Conservation (phyloP, 164 flowering plant genomes). For the Chimonanthus salicifolius region DNA sequence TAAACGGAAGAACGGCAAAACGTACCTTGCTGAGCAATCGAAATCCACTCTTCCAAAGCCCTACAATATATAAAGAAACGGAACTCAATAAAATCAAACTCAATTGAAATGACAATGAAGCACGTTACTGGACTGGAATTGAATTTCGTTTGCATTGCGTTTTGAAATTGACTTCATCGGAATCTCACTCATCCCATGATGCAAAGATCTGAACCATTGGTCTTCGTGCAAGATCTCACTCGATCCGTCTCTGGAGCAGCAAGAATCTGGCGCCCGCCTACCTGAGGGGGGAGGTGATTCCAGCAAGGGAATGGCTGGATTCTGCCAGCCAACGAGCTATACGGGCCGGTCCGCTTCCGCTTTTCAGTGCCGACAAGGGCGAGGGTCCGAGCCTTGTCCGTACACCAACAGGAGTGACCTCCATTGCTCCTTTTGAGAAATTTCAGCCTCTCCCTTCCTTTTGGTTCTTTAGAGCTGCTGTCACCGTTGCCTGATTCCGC, state of each 20-base stretch:
- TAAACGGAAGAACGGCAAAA: background rate
- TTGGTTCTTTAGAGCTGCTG: background rate
- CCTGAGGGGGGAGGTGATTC: constrained; percentile 9
- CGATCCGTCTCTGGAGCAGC: constrained; percentile 52
- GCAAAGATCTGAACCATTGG: constrained; percentile 21
- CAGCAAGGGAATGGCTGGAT: background rate
- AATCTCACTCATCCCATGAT: constrained; percentile 34
- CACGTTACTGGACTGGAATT: background rate
- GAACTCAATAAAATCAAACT: background rate
- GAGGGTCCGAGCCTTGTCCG: constrained; percentile 25
- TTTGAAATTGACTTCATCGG: background rate
- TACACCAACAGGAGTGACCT: constrained; percentile 25
- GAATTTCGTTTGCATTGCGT: background rate
- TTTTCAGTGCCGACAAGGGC: constrained; percentile 17
- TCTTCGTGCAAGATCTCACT: constrained; percentile 17
- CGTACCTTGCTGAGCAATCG: constrained; percentile 27
- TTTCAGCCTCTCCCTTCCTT: background rate
- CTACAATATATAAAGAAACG: constrained; percentile 8
- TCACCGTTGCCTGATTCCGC: background rate
- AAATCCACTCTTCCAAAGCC: constrained; percentile 23
- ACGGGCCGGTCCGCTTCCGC: constrained; percentile 20
- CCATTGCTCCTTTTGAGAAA: constrained; percentile 17
- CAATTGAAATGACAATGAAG: constrained; percentile 6
- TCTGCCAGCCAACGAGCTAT: constrained; percentile 7
- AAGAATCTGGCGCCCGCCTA: constrained; percentile 15